Base-by-base conservation (phyloP, 1,139 yeast species). In the Zygoascus sp. region DNA sequence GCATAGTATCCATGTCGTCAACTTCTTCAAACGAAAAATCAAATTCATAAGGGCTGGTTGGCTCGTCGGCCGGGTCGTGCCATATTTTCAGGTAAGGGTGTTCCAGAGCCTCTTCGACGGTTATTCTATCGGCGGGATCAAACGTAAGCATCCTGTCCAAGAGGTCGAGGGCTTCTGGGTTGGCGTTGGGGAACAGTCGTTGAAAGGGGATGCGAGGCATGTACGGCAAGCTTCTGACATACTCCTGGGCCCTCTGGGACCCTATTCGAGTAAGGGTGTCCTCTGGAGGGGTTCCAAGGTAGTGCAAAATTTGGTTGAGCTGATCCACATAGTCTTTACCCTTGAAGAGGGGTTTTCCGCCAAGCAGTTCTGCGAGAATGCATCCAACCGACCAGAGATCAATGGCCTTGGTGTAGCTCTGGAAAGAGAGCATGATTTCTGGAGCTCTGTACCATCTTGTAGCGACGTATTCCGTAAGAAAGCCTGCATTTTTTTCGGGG, bases 381-480 rank as follows among this genome's bases (percentile, higher is more conserved):
- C 98, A 92, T 1, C 98, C 98, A 22, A 90, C 95, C 0, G 96
- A 87, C 98, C 98, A 92, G 46, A 92, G 76, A 64, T 92, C 98
- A 52, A 92, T 90, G 21, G 98, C 96, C 68, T 88, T 89, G 5
- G 97, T 85, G 67, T 92, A 92, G 52, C 89, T 85, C 60, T 92
- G 92, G 66, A 87, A 88, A 58, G 94, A 82, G 49, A 92, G 75
- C 92, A 92, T 92, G 65, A 92, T 88, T 64, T 92, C 98, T 0
- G 98, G 98, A 0, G 98, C 98, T 55, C 98, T 73, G 67, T 92
- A 92, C 97, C 98, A 92, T 62, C 97, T 75, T 0, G 98, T 90
- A 25, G 98, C 97, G 27, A 92, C 97, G 64, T 92, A 92, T 64
- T 92, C 98, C 0, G 98, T 92, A 74, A 90, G 71, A 59, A 84